Base-by-base conservation (phyloP, 768 basidiomycete species). In the Mycena latifolia region DNA sequence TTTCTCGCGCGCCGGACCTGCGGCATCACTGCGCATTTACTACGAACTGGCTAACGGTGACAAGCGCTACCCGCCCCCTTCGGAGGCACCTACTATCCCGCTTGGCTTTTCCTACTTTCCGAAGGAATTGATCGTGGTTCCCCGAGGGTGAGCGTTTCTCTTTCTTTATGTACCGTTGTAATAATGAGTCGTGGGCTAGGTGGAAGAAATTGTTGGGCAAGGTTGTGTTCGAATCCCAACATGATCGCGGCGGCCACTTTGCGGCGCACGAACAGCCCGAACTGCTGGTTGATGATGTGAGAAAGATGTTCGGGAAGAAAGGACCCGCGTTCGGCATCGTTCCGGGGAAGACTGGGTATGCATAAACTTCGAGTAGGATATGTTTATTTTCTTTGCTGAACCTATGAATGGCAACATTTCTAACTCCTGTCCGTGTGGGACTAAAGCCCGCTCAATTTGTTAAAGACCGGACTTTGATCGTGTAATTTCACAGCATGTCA, bases 1-100 rank as follows among this genome's bases (percentile, higher is more conserved):
- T 79, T 88, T 89, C 75, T 89, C 88, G 6, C 82, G 84, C 3
- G 81, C 83, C 0, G 88, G 89, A 0, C 88, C 89, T 4, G 80
- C 87, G 3, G 87, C 88, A 0, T 83, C 88, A 0, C 35, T 84
- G 3, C 79, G 88, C 5, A 87, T 89, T 18, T 90, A 89, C 74
- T 88, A 84, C 66, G 89, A 90, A 69, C 37, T 73, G 35, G 60
- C 55, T 46, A 73, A 69, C 39, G 69, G 58, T n/a, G 69, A 73
- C 25, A 65, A 65, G 33, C 41, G 56, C n/a, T 55, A 31, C 37
- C 48, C 46, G 20, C 37, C 52, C 35, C 46, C 43, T 37, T 50
- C 62, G 14, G 24, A 43, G 18, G 69, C 60, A 28, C 69, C 68
- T 9, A 60, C 63, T 2, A 80, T 86, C n/a, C 86, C 86, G 1